A percentile compares a stretch with the other conserved stretches of the same genome.
phyloP scores from a whole-genome alignment of 2,329 filamentous ascomycete species.

The Cryphonectria radicalis region DNA sequence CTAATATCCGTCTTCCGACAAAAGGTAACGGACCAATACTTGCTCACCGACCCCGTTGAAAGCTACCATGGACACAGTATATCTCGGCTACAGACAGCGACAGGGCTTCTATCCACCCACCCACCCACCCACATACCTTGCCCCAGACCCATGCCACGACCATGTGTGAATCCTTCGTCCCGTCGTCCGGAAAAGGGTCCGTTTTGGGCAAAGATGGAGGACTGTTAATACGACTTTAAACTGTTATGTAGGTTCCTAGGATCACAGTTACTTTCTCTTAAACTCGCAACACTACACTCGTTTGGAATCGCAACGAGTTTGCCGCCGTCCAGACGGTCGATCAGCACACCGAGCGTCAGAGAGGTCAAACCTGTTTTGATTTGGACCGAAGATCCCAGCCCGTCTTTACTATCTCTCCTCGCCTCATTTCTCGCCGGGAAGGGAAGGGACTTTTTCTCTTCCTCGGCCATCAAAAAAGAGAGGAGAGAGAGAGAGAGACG shows the following conservation, averaged over 20 bases:
- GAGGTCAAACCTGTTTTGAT: not conserved
- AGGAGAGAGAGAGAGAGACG: not conserved
- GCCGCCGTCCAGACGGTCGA: not conserved
- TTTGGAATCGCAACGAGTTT: not conserved
- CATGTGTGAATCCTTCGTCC: constrained; percentile 4
- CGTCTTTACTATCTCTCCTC: not conserved
- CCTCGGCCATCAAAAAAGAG: not conserved
- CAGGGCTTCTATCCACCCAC: constrained; percentile 7
- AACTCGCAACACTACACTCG: not conserved
- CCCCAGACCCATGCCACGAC: constrained; percentile 10
- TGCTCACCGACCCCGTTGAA: constrained; percentile 24
- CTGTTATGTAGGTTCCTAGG: not conserved
- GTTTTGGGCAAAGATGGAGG: constrained; percentile 2
- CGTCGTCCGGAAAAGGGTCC: not conserved
- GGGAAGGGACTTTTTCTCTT: not conserved
- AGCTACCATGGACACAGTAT: constrained; percentile 2
- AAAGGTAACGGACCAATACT: not conserved
- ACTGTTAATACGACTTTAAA: not conserved
- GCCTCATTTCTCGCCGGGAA: not conserved
- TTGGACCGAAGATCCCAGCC: not conserved
- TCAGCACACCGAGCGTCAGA: not conserved
- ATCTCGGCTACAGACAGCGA: not conserved
- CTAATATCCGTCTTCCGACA: not conserved
- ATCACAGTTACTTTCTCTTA: not conserved
- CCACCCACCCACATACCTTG: not conserved